A percentile compares a stretch with the other conserved stretches of the same genome.
Conservation (phyloP, 1,139 yeast species). For the Pichia norvegensis region DNA sequence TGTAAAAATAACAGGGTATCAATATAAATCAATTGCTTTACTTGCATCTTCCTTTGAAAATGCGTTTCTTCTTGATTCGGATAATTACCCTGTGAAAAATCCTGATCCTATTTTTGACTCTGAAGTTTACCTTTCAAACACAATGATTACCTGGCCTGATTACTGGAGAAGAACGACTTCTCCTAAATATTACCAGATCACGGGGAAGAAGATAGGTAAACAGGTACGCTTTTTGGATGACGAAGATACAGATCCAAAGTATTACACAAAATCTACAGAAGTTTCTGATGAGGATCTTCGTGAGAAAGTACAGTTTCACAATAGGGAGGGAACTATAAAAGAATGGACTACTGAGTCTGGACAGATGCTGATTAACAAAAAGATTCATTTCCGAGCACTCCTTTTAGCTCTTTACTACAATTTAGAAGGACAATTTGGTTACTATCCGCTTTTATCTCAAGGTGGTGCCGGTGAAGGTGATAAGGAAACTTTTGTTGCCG, state of each 20-base stretch:
- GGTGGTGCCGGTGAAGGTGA: slow-evolving; percentile 68
- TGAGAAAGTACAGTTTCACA: slow-evolving; percentile 34
- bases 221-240: slow-evolving; percentile 24
- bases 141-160: slow-evolving; percentile 60
- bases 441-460: slow-evolving; percentile 53
- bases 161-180: slow-evolving; percentile 59
- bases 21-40: slow-evolving; percentile 55
- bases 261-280: slow-evolving; percentile 20
- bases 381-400: slow-evolving; percentile 42
- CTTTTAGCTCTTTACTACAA: slow-evolving; percentile 50
- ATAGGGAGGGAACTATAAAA: slow-evolving; percentile 48
- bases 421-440: slow-evolving; percentile 48
- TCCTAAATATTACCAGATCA: slow-evolving; percentile 50
- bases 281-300: slow-evolving; percentile 26
- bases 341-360: slow-evolving; percentile 60
- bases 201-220: slow-evolving; percentile 34
- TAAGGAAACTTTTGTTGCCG: slow-evolving; percentile 57
- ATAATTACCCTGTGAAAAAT: slow-evolving; percentile 51
- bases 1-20: slow-evolving; percentile 44
- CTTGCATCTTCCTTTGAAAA: slow-evolving; percentile 53
- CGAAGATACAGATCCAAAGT: slow-evolving; percentile 18
- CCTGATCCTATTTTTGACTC: slow-evolving; percentile 44
- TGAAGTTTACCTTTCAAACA: slow-evolving; percentile 29
- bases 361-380: slow-evolving; percentile 46
- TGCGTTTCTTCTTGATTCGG: slow-evolving; percentile 57